Evolutionary conservation across 495 filamentous ascomycete genomes (phyloP).

Genomic region (Tuber umbilicatum): DNA sequence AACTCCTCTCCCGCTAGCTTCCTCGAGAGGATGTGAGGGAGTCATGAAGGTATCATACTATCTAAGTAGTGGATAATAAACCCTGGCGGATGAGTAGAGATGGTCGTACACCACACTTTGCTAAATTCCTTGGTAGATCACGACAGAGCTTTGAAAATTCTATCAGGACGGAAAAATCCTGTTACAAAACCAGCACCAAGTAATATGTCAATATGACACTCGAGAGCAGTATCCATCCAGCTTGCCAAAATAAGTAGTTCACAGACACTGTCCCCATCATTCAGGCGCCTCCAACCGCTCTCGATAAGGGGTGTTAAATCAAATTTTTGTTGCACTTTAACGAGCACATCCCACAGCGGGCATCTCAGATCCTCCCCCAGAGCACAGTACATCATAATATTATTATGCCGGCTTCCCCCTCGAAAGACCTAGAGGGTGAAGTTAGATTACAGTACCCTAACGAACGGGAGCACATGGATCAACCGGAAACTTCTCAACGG

Average conservation of each 20-base stretch:
- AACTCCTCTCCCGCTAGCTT: neutral
- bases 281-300: neutral
- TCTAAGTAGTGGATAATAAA: neutral
- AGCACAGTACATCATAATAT: too few species aligned
- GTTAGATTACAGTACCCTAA: slow-evolving; percentile 87
- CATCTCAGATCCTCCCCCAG: slow-evolving; percentile 27
- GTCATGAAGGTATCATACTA: too few species aligned
- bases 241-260: neutral
- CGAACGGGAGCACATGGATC: slow-evolving; percentile 67
- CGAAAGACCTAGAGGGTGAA: slow-evolving; percentile 83
- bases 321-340: neutral
- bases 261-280: neutral
- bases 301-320: neutral
- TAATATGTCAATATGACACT: neutral
- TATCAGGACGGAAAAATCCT: neutral
- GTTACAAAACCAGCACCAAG: neutral
- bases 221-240: too few species aligned
- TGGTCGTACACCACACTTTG: neutral
- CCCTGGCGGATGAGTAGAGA: neutral
- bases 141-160: neutral
- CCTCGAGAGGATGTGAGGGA: too few species aligned
- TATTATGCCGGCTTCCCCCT: slow-evolving; percentile 93
- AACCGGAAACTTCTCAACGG: slow-evolving; percentile 56
- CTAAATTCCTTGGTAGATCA: neutral
- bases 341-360: slow-evolving; percentile 34